Percentiles rank a stretch among this genome's conserved stretches.
Conservation (phyloP, 768 basidiomycete species). For the Filobasidium wieringae region DNA sequence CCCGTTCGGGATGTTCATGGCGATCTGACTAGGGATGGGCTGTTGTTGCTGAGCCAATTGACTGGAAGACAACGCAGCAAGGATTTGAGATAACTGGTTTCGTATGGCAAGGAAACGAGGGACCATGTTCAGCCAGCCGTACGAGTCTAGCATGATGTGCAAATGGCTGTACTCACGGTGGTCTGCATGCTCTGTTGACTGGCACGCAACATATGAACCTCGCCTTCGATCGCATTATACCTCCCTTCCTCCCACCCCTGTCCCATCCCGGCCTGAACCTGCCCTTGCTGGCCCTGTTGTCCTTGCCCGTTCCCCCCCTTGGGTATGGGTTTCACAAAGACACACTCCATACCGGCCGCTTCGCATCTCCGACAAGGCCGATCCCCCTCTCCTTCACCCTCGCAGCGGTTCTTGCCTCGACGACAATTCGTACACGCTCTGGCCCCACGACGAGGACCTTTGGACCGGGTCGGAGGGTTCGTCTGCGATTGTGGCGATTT, state of each 20-base stretch:
- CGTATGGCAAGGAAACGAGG: no score
- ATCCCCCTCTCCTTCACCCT: slow-evolving; percentile 19
- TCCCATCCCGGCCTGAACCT: background rate
- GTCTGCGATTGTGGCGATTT: background rate
- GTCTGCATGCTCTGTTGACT: slow-evolving; percentile 33
- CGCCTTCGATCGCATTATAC: slow-evolving; percentile 24
- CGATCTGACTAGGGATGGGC: background rate
- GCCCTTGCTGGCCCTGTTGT: background rate
- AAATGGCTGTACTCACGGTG: slow-evolving; percentile 17
- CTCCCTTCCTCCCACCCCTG: slow-evolving; percentile 18
- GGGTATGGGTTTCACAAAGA: slow-evolving; percentile 31
- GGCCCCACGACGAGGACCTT: slow-evolving; percentile 12
- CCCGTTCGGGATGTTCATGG: background rate
- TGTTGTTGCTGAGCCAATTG: background rate
- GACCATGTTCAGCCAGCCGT: background rate
- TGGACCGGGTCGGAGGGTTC: background rate
- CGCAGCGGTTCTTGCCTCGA: slow-evolving; percentile 35
- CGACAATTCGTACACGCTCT: slow-evolving; percentile 22
- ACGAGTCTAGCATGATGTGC: background rate
- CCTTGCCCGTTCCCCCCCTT: slow-evolving; percentile 4
- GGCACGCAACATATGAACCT: slow-evolving; percentile 26
- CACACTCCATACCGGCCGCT: slow-evolving; percentile 24
- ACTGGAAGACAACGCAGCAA: slow-evolving; percentile 19
- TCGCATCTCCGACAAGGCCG: slow-evolving; percentile 25
- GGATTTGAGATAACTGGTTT: slow-evolving; percentile 34